Conservation (phyloP, 768 basidiomycete species). For the Mycena rebaudengoi region DNA sequence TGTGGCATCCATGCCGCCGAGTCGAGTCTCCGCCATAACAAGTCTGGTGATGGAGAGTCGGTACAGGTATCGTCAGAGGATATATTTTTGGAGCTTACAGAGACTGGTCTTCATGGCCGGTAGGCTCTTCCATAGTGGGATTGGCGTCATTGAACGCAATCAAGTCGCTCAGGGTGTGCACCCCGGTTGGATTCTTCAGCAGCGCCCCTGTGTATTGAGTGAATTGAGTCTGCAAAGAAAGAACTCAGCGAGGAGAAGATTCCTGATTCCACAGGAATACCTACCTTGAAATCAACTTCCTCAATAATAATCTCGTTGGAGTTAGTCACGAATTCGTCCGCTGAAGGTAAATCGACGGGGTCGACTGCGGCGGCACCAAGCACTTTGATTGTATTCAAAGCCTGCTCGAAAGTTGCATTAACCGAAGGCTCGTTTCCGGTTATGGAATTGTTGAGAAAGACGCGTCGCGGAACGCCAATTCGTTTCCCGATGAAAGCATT, state of each 20-base stretch:
- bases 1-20: no score
- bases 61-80: no score
- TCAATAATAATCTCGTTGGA: slow-evolving; percentile 65
- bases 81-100: no score
- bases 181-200: slow-evolving; percentile 62
- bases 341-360: slow-evolving; percentile 67
- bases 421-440: slow-evolving; percentile 46
- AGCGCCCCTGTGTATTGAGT: slow-evolving; percentile 57
- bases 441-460: slow-evolving; percentile 44
- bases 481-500: slow-evolving; percentile 59
- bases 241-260: not conserved
- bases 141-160: slow-evolving; percentile 67
- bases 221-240: slow-evolving; percentile 51
- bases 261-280: not conserved
- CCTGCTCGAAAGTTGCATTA: slow-evolving; percentile 48
- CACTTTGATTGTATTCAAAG: slow-evolving; percentile 44
- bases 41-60: no score
- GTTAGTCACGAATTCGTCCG: slow-evolving; percentile 54
- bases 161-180: slow-evolving; percentile 62
- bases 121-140: slow-evolving; percentile 56
- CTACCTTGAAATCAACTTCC: slow-evolving; percentile 67
- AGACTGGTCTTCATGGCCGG: slow-evolving; percentile 47
- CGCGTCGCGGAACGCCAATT: slow-evolving; percentile 60
- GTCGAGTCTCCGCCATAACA: no score
- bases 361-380: slow-evolving; percentile 66